phyloP scores from a whole-genome alignment of 2,329 filamentous ascomycete species.

The Calonectria pteridis region DNA sequence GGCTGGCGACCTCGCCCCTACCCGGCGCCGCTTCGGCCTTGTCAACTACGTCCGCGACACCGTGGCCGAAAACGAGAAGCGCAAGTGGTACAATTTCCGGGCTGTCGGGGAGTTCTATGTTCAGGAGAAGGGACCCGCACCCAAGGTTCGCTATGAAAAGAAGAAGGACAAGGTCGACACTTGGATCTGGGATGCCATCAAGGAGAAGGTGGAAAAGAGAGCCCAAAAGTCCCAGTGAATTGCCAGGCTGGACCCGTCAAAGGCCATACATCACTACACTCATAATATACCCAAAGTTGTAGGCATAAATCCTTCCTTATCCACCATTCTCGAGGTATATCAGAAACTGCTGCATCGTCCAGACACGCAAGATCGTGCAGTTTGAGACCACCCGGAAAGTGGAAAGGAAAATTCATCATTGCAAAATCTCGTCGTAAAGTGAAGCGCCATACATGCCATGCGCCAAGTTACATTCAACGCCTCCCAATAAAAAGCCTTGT shows the following conservation, averaged over 20 bases:
- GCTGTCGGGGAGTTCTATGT: constrained; percentile 56
- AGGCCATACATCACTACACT: not conserved
- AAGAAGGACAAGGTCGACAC: constrained; percentile 49
- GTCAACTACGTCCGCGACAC: constrained; percentile 57
- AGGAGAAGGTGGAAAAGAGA: constrained; percentile 47
- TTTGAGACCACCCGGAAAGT: not conserved
- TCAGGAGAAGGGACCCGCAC: constrained; percentile 43
- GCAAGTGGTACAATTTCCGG: constrained; percentile 56
- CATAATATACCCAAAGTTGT: not conserved
- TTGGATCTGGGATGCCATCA: constrained; percentile 58
- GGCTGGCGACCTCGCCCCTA: constrained; percentile 52
- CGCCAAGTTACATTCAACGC: constrained; percentile 10
- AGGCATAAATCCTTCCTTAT: not conserved
- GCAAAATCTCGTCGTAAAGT: not conserved
- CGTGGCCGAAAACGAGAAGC: constrained; percentile 47
- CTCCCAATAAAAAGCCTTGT: constrained; percentile 5
- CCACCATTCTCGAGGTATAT: not conserved
- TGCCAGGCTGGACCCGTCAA: not conserved
- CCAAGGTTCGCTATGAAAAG: constrained; percentile 42
- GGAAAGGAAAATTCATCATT: not conserved
- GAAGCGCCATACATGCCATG: not conserved
- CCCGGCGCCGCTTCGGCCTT: constrained; percentile 51
- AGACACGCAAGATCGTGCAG: not conserved
- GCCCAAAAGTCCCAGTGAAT: constrained; percentile 15
- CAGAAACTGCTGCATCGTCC: not conserved